Evolutionary conservation across 2,329 filamentous ascomycete genomes (phyloP).

Genomic region (Alternaria sp.): DNA sequence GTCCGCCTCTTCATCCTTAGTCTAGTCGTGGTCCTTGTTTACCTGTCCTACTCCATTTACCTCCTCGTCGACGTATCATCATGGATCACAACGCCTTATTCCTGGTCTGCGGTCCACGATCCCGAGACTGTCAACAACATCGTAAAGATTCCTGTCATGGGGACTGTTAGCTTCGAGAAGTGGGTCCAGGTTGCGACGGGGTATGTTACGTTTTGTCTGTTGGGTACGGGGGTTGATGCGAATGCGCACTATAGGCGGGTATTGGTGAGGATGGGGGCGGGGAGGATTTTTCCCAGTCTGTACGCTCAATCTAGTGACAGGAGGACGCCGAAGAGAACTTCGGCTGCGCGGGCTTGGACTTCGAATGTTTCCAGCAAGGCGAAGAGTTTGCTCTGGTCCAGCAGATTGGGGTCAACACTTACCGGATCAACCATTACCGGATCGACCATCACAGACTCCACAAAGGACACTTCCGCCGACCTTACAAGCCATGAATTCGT

Average conservation of each 20-base stretch:
- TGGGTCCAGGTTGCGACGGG: slow-evolving; percentile 66
- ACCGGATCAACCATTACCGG: slow-evolving; percentile 21
- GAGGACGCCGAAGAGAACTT: slow-evolving; percentile 21
- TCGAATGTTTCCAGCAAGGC: slow-evolving; percentile 32
- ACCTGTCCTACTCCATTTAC: slow-evolving; percentile 61
- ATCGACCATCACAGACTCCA: slow-evolving; percentile 20
- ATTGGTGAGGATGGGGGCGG: slow-evolving; percentile 35
- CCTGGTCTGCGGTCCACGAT: slow-evolving; percentile 64
- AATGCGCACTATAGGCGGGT: slow-evolving; percentile 41
- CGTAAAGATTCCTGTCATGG: slow-evolving; percentile 56
- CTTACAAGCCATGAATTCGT: slow-evolving; percentile 26
- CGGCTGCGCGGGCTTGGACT: slow-evolving; percentile 27
- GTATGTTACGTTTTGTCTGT: slow-evolving; percentile 67
- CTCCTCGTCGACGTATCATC: slow-evolving; percentile 51
- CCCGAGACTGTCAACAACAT: slow-evolving; percentile 54
- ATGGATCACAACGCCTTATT: slow-evolving; percentile 54
- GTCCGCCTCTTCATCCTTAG: slow-evolving; percentile 68
- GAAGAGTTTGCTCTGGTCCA: slow-evolving; percentile 33
- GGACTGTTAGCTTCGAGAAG: slow-evolving; percentile 61
- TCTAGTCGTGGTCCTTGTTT: slow-evolving; percentile 57
- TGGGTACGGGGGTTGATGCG: slow-evolving; percentile 70
- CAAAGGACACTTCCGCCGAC: slow-evolving; percentile 14
- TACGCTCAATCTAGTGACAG: slow-evolving; percentile 26
- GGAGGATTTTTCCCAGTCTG: slow-evolving; percentile 42
- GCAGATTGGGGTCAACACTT: slow-evolving; percentile 24